Base-by-base conservation (phyloP, 2,329 filamentous ascomycete genomes). In the Emmonsia crescens region DNA sequence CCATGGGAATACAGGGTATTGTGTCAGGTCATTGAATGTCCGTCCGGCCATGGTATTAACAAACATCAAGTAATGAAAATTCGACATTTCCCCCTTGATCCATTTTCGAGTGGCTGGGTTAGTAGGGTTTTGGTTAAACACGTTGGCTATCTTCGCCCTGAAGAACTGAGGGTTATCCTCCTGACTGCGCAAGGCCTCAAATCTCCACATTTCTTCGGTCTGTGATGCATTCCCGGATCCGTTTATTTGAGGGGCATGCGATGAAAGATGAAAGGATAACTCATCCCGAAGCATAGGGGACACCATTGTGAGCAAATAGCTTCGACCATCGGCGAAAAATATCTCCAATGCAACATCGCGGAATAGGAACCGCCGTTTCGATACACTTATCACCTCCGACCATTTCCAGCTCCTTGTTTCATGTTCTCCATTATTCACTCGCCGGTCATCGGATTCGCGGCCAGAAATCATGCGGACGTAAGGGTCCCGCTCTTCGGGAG, bases 1-100 rank as follows among this genome's bases (percentile, higher is more conserved):
- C 94, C 94, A 99, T 0, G 94, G 94, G 66, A 99, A 99, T 21
- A 99, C 92, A 0, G 94, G 94, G 69, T 99, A 99, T 70, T 99
- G 95, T 0, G 94, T 99, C 21, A 99, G 80, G 71, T 99, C 94
- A 71, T 99, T 99, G 78, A 99, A 99, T 0, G 94, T 97, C 59
- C 94, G 83, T 2, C 94, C 94, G 33, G 95, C 95, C 83, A 99
- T 90, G 0, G 94, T 97, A 71, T 99, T 99, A 70, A 99, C 86
- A 63, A 96, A 86, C 93, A 99, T 99, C 42, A 99, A 83, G 71
- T 99, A 99, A 74, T 97, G 91, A 69, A 99, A 99, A 73, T 99
- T 99, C 16, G 93, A 97, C 57, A 97, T 91, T 70, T 99, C 94
- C 14, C 95, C 94, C 71, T 87, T 88, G 63, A 94, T 83, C 94